Conservation (phyloP, 2,329 filamentous ascomycete species). For the Nemania sp. region DNA sequence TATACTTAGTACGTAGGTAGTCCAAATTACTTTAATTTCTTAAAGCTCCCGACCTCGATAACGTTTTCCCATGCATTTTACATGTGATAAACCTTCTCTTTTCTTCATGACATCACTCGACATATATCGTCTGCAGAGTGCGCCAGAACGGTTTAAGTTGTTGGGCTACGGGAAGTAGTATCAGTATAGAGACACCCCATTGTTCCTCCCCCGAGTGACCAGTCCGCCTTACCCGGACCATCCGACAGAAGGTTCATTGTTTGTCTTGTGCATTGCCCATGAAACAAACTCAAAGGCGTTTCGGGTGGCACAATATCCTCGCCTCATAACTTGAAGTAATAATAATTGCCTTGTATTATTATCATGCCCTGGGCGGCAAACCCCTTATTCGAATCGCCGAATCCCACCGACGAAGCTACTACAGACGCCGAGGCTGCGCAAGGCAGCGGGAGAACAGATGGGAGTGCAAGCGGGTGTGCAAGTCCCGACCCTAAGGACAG, state of each 20-base stretch:
- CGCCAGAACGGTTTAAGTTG: too few species aligned
- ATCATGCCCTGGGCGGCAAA: constrained; percentile 48
- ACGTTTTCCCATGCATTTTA: not conserved
- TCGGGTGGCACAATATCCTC: not conserved
- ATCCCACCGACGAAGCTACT: constrained; percentile 9
- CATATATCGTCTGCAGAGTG: not conserved
- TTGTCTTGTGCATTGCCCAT: not conserved
- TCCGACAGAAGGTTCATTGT: constrained; percentile 13
- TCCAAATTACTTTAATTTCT: not conserved
- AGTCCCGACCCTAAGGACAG: constrained; percentile 25
- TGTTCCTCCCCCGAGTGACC: constrained; percentile 7
- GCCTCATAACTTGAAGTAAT: not conserved
- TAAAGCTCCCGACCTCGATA: not conserved
- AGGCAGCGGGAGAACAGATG: constrained; percentile 11
- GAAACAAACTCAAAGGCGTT: not conserved
- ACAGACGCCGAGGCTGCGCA: constrained; percentile 39
- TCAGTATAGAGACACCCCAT: not conserved
- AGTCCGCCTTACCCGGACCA: constrained; percentile 8
- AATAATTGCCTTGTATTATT: constrained; percentile 13
- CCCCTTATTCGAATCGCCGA: constrained; percentile 41
- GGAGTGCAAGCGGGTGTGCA: not conserved
- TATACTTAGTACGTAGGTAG: too few species aligned
- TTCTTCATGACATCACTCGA: not conserved
- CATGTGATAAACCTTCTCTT: not conserved
- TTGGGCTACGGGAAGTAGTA: constrained; percentile 22